These are phyloP conservation scores for Zasmidium citrigriseum DNA, from an alignment of 2,329 filamentous ascomycete genomes.

Conservation along the genomic window DNA sequence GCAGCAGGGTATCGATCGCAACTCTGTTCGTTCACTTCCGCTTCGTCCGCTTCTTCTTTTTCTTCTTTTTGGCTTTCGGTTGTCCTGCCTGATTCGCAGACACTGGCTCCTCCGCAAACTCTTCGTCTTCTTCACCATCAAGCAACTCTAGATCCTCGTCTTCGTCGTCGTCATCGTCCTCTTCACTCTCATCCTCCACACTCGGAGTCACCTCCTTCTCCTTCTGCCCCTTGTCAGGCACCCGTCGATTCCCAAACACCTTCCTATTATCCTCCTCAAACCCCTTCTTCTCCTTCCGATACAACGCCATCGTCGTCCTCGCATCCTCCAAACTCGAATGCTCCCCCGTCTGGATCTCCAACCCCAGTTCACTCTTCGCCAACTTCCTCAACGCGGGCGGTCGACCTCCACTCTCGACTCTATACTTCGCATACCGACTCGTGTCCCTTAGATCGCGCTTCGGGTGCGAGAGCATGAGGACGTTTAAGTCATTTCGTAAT, in stretches of 20 bases:
- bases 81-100: conserved; percentile 25
- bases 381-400: conserved; percentile 68
- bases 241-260: conserved; percentile 52
- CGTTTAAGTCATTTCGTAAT: conserved; percentile 73
- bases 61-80: conserved; percentile 33
- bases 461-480: conserved; percentile 76
- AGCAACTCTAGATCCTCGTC: conserved; percentile 27
- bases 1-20: not conserved
- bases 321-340: conserved; percentile 75
- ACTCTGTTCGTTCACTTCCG: conserved; percentile 23
- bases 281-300: conserved; percentile 75
- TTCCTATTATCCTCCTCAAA: conserved; percentile 82
- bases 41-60: conserved; percentile 38
- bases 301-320: conserved; percentile 84
- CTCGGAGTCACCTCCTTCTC: conserved; percentile 24
- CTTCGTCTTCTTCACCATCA: conserved; percentile 33
- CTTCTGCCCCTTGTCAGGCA: conserved; percentile 16
- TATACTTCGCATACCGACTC: conserved; percentile 72
- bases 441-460: conserved; percentile 81
- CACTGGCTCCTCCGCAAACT: conserved; percentile 23
- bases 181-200: conserved; percentile 25
- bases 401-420: conserved; percentile 66
- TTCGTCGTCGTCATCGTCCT: conserved; percentile 25
- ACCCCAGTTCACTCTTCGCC: conserved; percentile 57
- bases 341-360: conserved; percentile 61